These are phyloP conservation scores for Komagataella kurtzmanii DNA, from an alignment of 805 yeast species.

Conservation along the genomic window DNA sequence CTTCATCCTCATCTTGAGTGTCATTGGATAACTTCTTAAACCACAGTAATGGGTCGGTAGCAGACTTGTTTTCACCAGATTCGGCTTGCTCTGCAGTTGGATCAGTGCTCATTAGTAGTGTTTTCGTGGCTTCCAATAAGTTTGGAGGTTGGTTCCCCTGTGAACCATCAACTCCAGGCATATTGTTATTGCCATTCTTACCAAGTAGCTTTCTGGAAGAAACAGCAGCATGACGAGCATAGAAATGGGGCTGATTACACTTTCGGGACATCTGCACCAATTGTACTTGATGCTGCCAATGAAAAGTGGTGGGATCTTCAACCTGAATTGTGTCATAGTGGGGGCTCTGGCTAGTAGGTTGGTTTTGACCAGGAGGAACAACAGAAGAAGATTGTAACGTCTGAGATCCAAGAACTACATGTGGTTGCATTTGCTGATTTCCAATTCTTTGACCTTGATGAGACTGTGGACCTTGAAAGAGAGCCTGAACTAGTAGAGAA, in stretches of 20 bases:
- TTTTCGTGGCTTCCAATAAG: conserved; percentile 26
- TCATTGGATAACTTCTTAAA: conserved; percentile 19
- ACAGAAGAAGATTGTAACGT: conserved; percentile 3
- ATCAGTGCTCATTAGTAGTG: conserved; percentile 15
- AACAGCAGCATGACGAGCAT: conserved; percentile 74
- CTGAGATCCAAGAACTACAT: conserved; percentile 11
- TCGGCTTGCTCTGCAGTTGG: conserved; percentile 9
- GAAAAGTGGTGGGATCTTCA: conserved; percentile 19
- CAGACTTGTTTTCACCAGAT: conserved; percentile 12
- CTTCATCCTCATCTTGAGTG: conserved; percentile 37
- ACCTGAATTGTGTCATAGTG: conserved; percentile 20
- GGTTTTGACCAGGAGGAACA: conserved; percentile 1
- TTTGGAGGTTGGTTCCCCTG: conserved; percentile 7
- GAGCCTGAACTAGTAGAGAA: conserved; percentile 23
- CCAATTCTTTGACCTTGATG: conserved; percentile 17
- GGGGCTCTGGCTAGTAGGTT: conserved; percentile 13
- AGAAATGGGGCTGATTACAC: conserved; percentile 60
- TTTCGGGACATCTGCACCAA: conserved; percentile 59
- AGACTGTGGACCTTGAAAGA: conserved; percentile 25
- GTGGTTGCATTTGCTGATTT: conserved; percentile 15
- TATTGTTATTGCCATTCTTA: conserved; percentile 8
- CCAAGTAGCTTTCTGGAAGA: conserved; percentile 33
- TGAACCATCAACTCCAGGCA: conserved; percentile 1
- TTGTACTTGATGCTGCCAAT: conserved; percentile 75
- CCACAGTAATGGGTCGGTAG: conserved; percentile 23